Evolutionary conservation across 768 basidiomycete species (phyloP).

Genomic region (Sarcomyxa edulis): DNA sequence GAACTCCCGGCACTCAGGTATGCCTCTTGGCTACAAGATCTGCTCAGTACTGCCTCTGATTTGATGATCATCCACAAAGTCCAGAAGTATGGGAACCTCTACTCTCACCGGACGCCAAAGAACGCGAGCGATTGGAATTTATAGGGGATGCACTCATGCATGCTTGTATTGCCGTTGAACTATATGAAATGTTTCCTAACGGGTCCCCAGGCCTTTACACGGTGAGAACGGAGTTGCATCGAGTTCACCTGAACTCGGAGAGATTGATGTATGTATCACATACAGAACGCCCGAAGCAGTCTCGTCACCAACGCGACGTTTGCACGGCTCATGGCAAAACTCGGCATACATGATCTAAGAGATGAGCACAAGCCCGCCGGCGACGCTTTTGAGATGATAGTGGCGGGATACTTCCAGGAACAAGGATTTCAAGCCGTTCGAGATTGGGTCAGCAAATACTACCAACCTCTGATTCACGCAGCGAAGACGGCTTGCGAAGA

Average conservation of each 20-base stretch:
- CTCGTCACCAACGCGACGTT: constrained; percentile 30
- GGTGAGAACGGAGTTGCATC: too few relatives aligned
- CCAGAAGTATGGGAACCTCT: constrained; percentile 21
- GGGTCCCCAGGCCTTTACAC: constrained; percentile 28
- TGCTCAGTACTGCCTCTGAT: too few relatives aligned
- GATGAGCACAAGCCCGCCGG: constrained; percentile 31
- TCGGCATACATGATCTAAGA: constrained; percentile 20
- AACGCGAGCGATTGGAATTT: constrained; percentile 40
- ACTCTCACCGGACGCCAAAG: constrained; percentile 14
- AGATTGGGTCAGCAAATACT: constrained; percentile 32
- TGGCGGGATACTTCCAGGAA: constrained; percentile 38
- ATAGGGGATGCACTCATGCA: constrained; percentile 43
- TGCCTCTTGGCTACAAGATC: too few relatives aligned
- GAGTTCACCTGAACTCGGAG: too few relatives aligned
- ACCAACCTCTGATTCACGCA: constrained; percentile 28
- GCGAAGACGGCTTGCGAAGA: constrained; percentile 24
- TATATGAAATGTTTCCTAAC: constrained; percentile 27
- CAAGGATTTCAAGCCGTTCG: constrained; percentile 29
- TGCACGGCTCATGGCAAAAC: constrained; percentile 25
- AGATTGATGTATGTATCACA: background rate
- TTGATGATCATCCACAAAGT: too few relatives aligned
- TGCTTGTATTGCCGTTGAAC: constrained; percentile 31
- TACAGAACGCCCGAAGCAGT: constrained; percentile 13
- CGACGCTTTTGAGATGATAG: constrained; percentile 42
- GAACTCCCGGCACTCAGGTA: constrained; percentile 27